Conservation (phyloP, 2,329 filamentous ascomycete genomes). For the Cladobotryum mycophilum region DNA sequence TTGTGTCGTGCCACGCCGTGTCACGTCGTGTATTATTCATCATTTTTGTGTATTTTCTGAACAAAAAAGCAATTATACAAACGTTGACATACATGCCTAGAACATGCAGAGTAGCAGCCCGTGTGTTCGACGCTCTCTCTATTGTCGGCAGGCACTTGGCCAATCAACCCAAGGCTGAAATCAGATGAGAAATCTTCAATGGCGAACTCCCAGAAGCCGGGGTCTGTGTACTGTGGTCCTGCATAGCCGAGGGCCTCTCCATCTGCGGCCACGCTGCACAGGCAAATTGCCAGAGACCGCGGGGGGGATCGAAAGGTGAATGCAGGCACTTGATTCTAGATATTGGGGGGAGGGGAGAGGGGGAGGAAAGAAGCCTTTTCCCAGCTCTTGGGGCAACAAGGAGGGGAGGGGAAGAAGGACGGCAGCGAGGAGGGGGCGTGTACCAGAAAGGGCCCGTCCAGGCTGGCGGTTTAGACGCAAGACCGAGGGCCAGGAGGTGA, state of each 20-base stretch:
- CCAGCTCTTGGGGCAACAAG: not conserved
- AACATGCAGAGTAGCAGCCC: no score
- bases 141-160: not conserved
- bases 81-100: not conserved
- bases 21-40: not conserved
- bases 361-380: not conserved
- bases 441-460: not conserved
- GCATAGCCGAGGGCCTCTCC: conserved; percentile 34
- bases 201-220: not conserved
- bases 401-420: not conserved
- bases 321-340: no score
- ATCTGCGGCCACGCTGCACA: conserved; percentile 29
- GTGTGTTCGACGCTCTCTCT: not conserved
- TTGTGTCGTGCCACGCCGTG: no score
- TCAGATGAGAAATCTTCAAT: conserved; percentile 4
- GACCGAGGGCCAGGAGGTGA: no score
- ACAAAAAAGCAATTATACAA: not conserved
- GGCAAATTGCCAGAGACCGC: conserved; percentile 21
- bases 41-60: not conserved
- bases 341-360: not conserved
- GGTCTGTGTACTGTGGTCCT: conserved; percentile 21
- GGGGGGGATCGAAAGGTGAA: no score
- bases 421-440: not conserved
- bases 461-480: no score
- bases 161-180: not conserved